A percentile compares a stretch with the other conserved stretches of the same genome.
Evolutionary conservation across 2,329 filamentous ascomycete genomes (phyloP).

Genomic region (Talaromyces piceae): DNA sequence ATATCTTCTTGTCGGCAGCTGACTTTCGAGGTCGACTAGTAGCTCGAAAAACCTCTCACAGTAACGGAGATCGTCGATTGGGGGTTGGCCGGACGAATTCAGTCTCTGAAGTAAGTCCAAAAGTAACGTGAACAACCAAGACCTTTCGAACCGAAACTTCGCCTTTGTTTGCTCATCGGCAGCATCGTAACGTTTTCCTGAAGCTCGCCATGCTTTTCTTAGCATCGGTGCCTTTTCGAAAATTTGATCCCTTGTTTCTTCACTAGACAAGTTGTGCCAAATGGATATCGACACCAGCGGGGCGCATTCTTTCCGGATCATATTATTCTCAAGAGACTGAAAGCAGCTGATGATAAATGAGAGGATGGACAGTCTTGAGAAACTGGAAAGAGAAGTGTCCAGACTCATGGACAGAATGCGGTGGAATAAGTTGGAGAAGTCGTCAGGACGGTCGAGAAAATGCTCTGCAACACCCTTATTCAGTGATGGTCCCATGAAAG

Average conservation of each 20-base stretch:
- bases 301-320: constrained; percentile 93
- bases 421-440: constrained; percentile 84
- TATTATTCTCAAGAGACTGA: constrained; percentile 79
- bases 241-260: constrained; percentile 62
- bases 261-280: constrained; percentile 86
- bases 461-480: constrained; percentile 44
- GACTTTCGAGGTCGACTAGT: constrained; percentile 81
- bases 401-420: constrained; percentile 82
- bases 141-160: constrained; percentile 78
- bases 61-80: constrained; percentile 62
- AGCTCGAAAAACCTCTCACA: constrained; percentile 93
- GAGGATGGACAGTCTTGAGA: constrained; percentile 73
- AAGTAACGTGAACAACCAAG: constrained; percentile 83
- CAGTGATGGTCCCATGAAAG: constrained; percentile 7
- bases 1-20: constrained; percentile 87
- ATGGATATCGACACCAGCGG: constrained; percentile 89
- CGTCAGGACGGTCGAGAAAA: constrained; percentile 67
- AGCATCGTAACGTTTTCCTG: constrained; percentile 76
- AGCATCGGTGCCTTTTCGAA: constrained; percentile 67
- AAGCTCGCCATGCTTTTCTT: constrained; percentile 84
- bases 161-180: constrained; percentile 74
- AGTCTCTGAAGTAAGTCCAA: constrained; percentile 73
- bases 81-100: constrained; percentile 44
- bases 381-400: constrained; percentile 57
- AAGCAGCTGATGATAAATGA: constrained; percentile 87